Evolutionary conservation across 2,329 filamentous ascomycete species (phyloP), one percentile per base, ranked within the genome.

Genomic region (Colletotrichum spinosum): DNA sequence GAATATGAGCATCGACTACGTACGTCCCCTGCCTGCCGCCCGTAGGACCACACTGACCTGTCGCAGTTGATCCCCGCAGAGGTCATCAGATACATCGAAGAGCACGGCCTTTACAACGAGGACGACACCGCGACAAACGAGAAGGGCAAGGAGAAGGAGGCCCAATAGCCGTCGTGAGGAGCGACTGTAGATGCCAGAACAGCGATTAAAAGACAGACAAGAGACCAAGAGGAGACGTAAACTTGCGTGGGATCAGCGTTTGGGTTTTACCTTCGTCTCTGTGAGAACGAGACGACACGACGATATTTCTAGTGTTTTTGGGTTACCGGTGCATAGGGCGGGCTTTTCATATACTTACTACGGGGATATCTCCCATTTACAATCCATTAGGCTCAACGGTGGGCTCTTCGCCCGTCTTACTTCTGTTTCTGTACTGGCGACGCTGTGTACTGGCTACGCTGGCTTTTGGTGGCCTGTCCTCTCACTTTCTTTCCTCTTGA

Each of bases 21-120:
- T 68, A 51, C 25, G 65, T 45, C 34, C 34, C 7, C n/a, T 3
- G 10, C 35, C 37, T 34, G 37, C 35, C 35, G 5, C 39, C 11
- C 4, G 39, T 41, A 7, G 11, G 35, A 10, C 15, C 46, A 59
- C 70, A 95, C 95, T 76, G 92, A 97, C 72, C 90, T 96, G 61
- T 93, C 93, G 69, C 88, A 92, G 68, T 95, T 94, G 73, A 72
- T 88, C 39, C 92, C 93, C 0, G 87, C 90, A 46, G 87, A 88
- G 4, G 92, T 95, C 52, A 91, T 93, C 60, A 81, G 89, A 62
- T 93, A 93, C 73, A 92, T 93, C 67, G 85, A 90, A 62, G 82
- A 91, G 68, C 84, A 92, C 68, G 81, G 83, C 42, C 78, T 93
- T 4, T 93, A 92, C 72, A 80, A 84, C 63, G 88, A 90, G 46